Conservation (phyloP, 495 filamentous ascomycete species). For the Penicillium ochrochloron region DNA sequence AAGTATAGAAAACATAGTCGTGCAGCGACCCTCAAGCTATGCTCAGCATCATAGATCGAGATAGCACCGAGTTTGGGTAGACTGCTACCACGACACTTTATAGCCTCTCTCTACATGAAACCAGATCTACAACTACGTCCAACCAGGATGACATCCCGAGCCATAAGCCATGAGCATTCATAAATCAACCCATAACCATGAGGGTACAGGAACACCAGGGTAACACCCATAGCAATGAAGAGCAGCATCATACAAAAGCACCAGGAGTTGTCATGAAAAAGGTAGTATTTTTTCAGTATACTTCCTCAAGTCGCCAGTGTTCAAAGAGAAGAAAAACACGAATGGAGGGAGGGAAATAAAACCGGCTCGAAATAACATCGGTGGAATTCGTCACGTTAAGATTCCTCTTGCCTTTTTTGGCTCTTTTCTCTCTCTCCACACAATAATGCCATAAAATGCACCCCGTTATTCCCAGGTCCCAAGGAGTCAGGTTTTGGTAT, state of each 20-base stretch:
- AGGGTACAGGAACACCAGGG: background rate
- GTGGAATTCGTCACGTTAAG: conserved; percentile 38
- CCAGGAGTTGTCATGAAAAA: conserved; percentile 26
- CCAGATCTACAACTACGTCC: conserved; percentile 1
- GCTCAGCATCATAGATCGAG: background rate
- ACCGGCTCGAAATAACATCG: conserved; percentile 39
- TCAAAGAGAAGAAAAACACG: conserved; percentile 35
- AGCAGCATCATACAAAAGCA: background rate
- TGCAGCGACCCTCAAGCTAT: background rate
- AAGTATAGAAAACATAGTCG: background rate
- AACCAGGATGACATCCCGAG: background rate
- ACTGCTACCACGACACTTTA: background rate
- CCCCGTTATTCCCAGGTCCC: conserved; percentile 34
- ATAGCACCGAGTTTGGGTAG: background rate
- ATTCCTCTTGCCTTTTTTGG: conserved; percentile 16
- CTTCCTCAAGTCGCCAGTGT: conserved; percentile 36
- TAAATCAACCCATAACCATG: background rate
- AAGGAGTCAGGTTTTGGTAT: conserved; percentile 48
- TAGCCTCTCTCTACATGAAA: background rate
- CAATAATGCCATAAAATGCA: conserved; percentile 39
- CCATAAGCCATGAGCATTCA: conserved; percentile 6
- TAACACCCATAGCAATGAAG: conserved; percentile 3
- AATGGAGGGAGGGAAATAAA: conserved; percentile 30
- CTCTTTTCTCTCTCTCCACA: conserved; percentile 23
- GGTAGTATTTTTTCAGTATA: conserved; percentile 30